A percentile compares a stretch with the other conserved stretches of the same genome.
These are phyloP conservation scores for Globisporangium camurandrum DNA, from an alignment of 352 stramenopile species.

Conservation along the genomic window DNA sequence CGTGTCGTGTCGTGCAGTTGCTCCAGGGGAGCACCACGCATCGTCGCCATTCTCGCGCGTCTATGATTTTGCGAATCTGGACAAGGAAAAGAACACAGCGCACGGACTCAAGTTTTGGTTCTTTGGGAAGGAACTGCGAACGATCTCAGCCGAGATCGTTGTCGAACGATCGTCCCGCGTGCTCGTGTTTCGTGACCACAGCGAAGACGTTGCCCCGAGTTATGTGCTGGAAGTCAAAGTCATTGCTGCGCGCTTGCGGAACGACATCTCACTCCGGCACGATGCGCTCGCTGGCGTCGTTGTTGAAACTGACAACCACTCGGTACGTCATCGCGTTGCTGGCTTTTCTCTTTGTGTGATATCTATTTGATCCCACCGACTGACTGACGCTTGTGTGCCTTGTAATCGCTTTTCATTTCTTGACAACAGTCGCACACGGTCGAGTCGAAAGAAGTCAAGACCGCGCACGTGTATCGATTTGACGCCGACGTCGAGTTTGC, in stretches of 20 bases:
- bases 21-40: conserved; percentile 35
- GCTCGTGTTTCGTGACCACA: conserved; percentile 70
- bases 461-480: conserved; percentile 76
- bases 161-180: conserved; percentile 74
- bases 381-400: neutral
- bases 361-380: neutral
- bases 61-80: conserved; percentile 83
- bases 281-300: conserved; percentile 55
- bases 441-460: conserved; percentile 70
- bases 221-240: conserved; percentile 84
- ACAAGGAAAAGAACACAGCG: conserved; percentile 64
- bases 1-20: conserved; percentile 57
- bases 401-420: neutral
- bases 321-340: conserved; percentile 17
- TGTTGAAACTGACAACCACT: conserved; percentile 57
- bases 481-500: conserved; percentile 72
- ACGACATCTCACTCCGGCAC: conserved; percentile 52
- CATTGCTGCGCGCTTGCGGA: conserved; percentile 58
- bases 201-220: conserved; percentile 36
- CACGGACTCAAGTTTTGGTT: conserved; percentile 65
- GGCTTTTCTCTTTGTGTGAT: neutral
- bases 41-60: conserved; percentile 55
- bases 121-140: conserved; percentile 58
- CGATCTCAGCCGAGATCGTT: conserved; percentile 67
- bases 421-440: conserved; percentile 32